Conservation (phyloP, 805 yeast genomes). For the Candida yuanshanica region DNA sequence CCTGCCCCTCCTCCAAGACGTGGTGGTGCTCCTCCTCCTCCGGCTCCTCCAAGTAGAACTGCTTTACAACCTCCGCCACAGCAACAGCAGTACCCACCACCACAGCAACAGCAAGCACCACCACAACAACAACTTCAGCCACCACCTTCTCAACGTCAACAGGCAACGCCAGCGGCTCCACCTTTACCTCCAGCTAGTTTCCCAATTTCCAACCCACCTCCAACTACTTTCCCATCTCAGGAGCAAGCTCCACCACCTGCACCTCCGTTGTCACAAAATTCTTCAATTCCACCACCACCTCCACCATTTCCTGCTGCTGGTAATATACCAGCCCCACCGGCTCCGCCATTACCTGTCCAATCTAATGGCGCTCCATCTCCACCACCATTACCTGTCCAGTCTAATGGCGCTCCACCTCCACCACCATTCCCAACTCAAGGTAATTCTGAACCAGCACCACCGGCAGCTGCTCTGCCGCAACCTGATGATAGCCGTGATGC, state of each 20-base stretch:
- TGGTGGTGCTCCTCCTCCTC: conserved; percentile 15
- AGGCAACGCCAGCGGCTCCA: conserved; percentile 11
- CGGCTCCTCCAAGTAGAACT: conserved; percentile 14
- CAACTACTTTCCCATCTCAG: conserved; percentile 4
- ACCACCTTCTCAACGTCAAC: conserved; percentile 25
- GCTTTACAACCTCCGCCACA: conserved; percentile 12
- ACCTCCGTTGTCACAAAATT: background rate
- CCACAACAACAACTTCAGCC: conserved; percentile 11
- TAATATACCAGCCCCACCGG: background rate
- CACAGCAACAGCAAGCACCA: no score
- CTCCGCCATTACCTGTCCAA: background rate
- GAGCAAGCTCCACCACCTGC: background rate
- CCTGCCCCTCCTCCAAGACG: conserved; percentile 24
- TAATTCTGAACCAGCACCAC: conserved; percentile 15
- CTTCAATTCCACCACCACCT: conserved; percentile 12
- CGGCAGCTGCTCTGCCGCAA: conserved; percentile 23
- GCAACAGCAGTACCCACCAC: conserved; percentile 16
- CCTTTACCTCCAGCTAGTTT: conserved; percentile 23
- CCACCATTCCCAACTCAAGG: conserved; percentile 26
- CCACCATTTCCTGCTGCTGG: conserved; percentile 5
- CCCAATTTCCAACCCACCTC: conserved; percentile 11
- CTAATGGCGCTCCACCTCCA: no score
- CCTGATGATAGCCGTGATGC: conserved; percentile 71
- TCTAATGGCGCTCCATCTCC: conserved; percentile 27
- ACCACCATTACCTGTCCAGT: conserved; percentile 23